Conservation (phyloP, 352 stramenopile genomes). For the Albugo candida region DNA sequence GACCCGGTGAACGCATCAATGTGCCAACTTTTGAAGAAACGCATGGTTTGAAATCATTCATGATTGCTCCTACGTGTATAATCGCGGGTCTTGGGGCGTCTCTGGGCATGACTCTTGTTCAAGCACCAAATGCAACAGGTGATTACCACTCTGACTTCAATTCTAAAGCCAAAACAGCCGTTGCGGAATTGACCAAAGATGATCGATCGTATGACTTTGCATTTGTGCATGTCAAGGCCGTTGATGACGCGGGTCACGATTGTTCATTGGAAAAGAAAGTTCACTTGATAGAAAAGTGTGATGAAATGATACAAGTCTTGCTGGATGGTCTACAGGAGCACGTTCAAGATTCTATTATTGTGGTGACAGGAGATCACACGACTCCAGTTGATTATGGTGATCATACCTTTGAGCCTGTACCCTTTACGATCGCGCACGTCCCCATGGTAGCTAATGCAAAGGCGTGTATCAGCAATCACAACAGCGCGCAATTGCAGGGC, state of each 20-base stretch:
- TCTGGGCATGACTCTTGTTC: slow-evolving; percentile 52
- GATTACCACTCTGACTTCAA: slow-evolving; percentile 73
- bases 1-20: slow-evolving; percentile 68
- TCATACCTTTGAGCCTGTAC: slow-evolving; percentile 75
- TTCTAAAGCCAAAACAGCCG: slow-evolving; percentile 55
- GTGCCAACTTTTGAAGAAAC: slow-evolving; percentile 64
- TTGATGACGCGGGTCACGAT: slow-evolving; percentile 75
- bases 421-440: slow-evolving; percentile 40
- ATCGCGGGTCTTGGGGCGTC: slow-evolving; percentile 77
- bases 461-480: background rate
- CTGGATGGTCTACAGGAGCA: slow-evolving; percentile 11
- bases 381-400: slow-evolving; percentile 74
- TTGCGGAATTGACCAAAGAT: slow-evolving; percentile 17
- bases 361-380: slow-evolving; percentile 77
- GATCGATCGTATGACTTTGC: slow-evolving; percentile 40
- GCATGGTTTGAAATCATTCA: slow-evolving; percentile 66
- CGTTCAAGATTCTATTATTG: slow-evolving; percentile 37
- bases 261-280: slow-evolving; percentile 68
- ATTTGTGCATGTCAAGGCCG: slow-evolving; percentile 74
- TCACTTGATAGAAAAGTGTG: slow-evolving; percentile 65
- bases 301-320: slow-evolving; percentile 57
- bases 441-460: slow-evolving; percentile 15
- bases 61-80: slow-evolving; percentile 79
- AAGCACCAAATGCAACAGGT: slow-evolving; percentile 48
- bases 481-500: slow-evolving; percentile 1